Percentiles rank a stretch among this genome's conserved stretches.
Conservation (phyloP, 305 asterid species). For the Rubia peregrina region DNA sequence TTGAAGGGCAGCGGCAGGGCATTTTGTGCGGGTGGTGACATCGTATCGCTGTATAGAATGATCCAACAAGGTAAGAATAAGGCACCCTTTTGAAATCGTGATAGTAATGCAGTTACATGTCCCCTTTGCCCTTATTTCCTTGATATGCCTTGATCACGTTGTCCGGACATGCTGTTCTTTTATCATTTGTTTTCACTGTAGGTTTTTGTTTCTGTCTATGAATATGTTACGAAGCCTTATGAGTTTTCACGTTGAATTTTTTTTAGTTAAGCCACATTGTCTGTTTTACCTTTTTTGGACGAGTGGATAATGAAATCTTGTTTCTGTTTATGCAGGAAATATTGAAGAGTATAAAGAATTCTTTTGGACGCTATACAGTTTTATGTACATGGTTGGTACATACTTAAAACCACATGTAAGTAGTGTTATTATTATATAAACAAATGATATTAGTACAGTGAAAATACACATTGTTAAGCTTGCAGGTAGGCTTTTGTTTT, state of each 20-base stretch:
- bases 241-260: neutral
- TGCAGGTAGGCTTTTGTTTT: neutral
- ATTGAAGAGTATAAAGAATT: slow-evolving; percentile 68
- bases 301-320: slow-evolving; percentile 17
- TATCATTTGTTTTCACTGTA: neutral
- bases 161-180: neutral
- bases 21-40: slow-evolving; percentile 91
- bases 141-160: neutral
- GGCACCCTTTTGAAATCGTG: neutral
- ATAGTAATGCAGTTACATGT: neutral
- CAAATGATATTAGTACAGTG: neutral
- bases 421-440: slow-evolving; percentile 10
- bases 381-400: slow-evolving; percentile 73
- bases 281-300: slow-evolving; percentile 13
- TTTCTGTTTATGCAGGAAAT: slow-evolving; percentile 53
- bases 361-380: slow-evolving; percentile 52
- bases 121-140: neutral
- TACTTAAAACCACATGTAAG: slow-evolving; percentile 93
- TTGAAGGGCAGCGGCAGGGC: slow-evolving; percentile 87
- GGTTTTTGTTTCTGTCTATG: neutral
- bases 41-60: slow-evolving; percentile 53
- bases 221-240: neutral
- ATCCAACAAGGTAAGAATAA: slow-evolving; percentile 47
- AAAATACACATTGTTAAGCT: neutral
- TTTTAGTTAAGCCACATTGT: neutral